Base-by-base conservation (phyloP, 768 basidiomycete species). In the Trametes gibbosa region DNA sequence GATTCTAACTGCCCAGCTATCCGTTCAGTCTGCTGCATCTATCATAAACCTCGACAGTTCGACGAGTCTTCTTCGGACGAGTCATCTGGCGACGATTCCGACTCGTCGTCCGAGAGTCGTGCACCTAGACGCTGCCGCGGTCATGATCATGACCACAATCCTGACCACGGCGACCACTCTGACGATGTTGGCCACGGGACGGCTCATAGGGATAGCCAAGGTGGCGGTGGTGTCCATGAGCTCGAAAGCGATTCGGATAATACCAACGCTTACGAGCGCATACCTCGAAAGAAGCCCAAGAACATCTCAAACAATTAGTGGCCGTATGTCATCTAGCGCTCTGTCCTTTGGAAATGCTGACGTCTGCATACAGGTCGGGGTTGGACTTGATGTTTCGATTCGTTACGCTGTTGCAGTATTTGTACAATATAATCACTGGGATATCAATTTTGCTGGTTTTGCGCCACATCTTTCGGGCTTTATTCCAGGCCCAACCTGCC, bases 11-110 rank as follows among this genome's bases (percentile, higher is more conserved):
- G n/a, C 21, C 24, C 23, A 9, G 19, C 10, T 35, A 17, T 17
- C 6, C 27, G 19, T 24, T n/a, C 63, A 98, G 95, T 97, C 50
- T 98, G 95, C 71, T 98, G 95, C 72, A 96, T 98, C 68, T 96
- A 95, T 68, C 92, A 94, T 70, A 90, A 88, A 69, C 87, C 89
- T 1, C 80, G 82, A 56, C 75, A 68, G 50, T 94, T 92, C 61
- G 92, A 92, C 73, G 92, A 94, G 68, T 93, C 92, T 0, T 90
- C 75, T 10, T 73, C 86, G 0, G 81, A 82, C 41, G 79, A 81
- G 43, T 79, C 79, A 5, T 83, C 82, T 0, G 85, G 81, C 43
- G 81, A 80, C 41, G 81, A 80, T 50, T 73, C 74, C 0, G 77
- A 72, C 37, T 67, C 72, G 0, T 63, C 66, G 54, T 59, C 62